Evolutionary conservation across 257 asterid genomes (phyloP).

Genomic region (Nicotiana paniculata): DNA sequence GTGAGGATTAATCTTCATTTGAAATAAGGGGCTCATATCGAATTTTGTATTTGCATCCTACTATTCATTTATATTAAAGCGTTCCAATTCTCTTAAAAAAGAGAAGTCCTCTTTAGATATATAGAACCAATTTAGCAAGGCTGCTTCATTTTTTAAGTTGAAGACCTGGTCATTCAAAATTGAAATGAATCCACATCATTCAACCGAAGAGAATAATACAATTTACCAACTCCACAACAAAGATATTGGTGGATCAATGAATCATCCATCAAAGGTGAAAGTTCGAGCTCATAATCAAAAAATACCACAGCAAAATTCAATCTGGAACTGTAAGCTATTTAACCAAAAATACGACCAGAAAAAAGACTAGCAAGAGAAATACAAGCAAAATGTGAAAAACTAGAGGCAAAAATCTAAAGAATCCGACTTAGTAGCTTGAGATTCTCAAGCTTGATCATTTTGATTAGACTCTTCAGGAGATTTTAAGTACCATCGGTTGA

Average conservation of each 20-base stretch:
- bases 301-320: not conserved
- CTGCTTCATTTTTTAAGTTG: too few species aligned
- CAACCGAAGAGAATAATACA: not conserved
- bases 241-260: not conserved
- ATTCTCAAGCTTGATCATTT: conserved; percentile 28
- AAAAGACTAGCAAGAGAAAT: not conserved
- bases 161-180: not conserved
- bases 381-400: not conserved
- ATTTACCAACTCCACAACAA: not conserved
- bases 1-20: too few species aligned
- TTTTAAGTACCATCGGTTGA: conserved; percentile 39
- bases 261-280: not conserved
- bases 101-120: too few species aligned
- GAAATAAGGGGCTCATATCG: too few species aligned
- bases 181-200: not conserved
- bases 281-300: not conserved
- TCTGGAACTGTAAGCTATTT: not conserved
- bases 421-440: not conserved
- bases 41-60: too few species aligned
- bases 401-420: not conserved
- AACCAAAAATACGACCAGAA: not conserved
- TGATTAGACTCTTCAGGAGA: conserved; percentile 38
- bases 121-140: too few species aligned
- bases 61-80: too few species aligned
- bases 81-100: too few species aligned